Conservation (phyloP, 352 stramenopile genomes). For the Globisporangium perplexum region DNA sequence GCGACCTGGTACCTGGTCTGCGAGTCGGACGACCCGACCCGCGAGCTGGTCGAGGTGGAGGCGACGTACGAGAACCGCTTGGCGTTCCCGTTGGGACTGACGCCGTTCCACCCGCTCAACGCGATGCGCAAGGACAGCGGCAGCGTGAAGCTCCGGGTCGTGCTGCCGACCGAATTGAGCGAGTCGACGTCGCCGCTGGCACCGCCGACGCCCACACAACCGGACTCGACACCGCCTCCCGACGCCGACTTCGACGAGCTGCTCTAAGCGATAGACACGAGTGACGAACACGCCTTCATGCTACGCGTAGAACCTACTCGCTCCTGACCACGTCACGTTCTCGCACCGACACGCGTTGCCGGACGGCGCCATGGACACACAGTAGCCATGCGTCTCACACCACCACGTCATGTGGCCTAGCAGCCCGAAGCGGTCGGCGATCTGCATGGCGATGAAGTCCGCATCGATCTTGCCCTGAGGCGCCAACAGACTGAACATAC, state of each 20-base stretch:
- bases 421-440: not conserved
- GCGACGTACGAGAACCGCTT: slow-evolving; percentile 59
- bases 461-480: slow-evolving; percentile 1
- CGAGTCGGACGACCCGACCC: slow-evolving; percentile 56
- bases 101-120: slow-evolving; percentile 39
- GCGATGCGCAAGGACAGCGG: slow-evolving; percentile 47
- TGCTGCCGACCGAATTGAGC: not conserved
- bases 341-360: not conserved
- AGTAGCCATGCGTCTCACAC: not conserved
- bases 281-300: not conserved
- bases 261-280: not conserved
- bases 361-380: not conserved
- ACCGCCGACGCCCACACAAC: not conserved
- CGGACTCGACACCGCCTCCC: not conserved
- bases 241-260: not conserved
- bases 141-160: slow-evolving; percentile 29
- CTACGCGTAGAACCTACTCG: not conserved
- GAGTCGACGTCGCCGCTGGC: not conserved
- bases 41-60: slow-evolving; percentile 44
- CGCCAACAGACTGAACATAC: slow-evolving; percentile 5
- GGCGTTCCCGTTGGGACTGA: slow-evolving; percentile 50
- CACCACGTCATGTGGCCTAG: not conserved
- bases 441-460: not conserved
- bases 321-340: not conserved
- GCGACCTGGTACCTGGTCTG: slow-evolving; percentile 73